Base-by-base conservation (phyloP, 805 yeast species). In the Ogataea thermomethanolica region DNA sequence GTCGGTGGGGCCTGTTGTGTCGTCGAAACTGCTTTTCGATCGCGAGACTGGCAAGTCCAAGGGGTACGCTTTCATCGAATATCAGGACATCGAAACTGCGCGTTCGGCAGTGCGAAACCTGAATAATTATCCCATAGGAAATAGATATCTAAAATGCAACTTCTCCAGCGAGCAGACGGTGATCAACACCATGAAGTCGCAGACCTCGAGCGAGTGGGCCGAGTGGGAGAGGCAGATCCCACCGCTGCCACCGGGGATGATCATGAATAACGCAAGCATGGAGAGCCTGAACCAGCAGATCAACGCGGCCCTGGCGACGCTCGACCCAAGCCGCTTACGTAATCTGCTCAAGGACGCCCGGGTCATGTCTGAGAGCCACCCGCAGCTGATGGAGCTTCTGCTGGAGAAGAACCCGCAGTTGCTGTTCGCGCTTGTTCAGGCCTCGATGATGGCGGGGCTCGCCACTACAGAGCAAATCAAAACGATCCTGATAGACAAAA, bases 11-110 rank as follows among this genome's bases (percentile, higher is more conserved):
- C 96, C 97, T 0, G 91, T 91, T 2, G 73, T 76, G 20, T 78
- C 76, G 40, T 67, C 87, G 44, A 81, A 82, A 57, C 72, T 91
- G 55, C 73, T 87, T 60, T 87, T 90, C 58, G 97, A 91, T 59
- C 81, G 85, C 31, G 81, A 80, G 39, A 89, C 96, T 0, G 97
- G 97, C 2, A 81, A 80, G 55, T 86, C 96, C 7, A 88, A 84
- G 61, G 97, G 97, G 2, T 86, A 80, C 56, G 95, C 95, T 4
- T 86, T 85, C 54, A 82, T 91, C 12, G 90, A 84, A 53, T 91
- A 84, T 59, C 75, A 73, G 35, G 95, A 91, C 59, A 67, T 76
- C 9, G 95, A 86, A 52, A 84, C 96, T 0, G 96, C 96, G 5
- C 79, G 86, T 2, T 80, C 91, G 13, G 97, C 98, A 0, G 95